Conservation (phyloP, 306 rosid genomes). For the Cucurbita moschata region DNA sequence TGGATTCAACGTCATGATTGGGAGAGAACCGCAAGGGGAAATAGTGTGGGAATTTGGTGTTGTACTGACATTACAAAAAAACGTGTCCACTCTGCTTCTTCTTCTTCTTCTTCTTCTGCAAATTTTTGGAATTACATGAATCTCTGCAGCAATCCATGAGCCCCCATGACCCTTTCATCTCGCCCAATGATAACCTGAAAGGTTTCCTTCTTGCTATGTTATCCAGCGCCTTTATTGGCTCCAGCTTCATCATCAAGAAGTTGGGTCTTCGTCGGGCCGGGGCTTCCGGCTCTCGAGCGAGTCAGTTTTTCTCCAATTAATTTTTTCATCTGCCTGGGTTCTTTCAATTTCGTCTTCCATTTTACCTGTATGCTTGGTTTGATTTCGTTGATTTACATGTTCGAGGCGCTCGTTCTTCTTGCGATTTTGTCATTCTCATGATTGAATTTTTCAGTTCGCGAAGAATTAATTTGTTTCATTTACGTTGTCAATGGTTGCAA, state of each 20-base stretch:
- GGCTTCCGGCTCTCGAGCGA: constrained; percentile 43
- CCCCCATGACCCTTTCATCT: constrained; percentile 7
- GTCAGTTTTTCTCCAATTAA: constrained; percentile 10
- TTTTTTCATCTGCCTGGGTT: background rate
- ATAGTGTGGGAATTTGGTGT: background rate
- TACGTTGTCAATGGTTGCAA: background rate
- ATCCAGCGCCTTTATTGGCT: constrained; percentile 76
- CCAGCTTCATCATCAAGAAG: constrained; percentile 83
- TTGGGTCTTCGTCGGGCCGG: constrained; percentile 68
- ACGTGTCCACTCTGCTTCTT: background rate
- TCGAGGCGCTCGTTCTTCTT: background rate
- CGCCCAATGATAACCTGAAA: constrained; percentile 27
- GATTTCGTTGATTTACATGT: background rate
- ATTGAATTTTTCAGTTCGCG: background rate
- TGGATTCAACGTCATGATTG: background rate
- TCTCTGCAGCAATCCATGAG: constrained; percentile 12
- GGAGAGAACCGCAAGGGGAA: background rate
- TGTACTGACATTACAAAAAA: background rate
- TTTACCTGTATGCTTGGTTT: background rate
- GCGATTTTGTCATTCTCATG: background rate
- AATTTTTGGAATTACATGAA: constrained; percentile 2
- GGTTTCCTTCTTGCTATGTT: constrained; percentile 57
- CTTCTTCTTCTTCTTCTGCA: background rate
- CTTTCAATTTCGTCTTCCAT: background rate
- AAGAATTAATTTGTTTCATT: background rate